Percentiles rank a stretch among this genome's conserved stretches.
These are phyloP conservation scores for Ganoderma lingzhi DNA, from an alignment of 1,284 basidiomycete genomes.

Conservation along the genomic window DNA sequence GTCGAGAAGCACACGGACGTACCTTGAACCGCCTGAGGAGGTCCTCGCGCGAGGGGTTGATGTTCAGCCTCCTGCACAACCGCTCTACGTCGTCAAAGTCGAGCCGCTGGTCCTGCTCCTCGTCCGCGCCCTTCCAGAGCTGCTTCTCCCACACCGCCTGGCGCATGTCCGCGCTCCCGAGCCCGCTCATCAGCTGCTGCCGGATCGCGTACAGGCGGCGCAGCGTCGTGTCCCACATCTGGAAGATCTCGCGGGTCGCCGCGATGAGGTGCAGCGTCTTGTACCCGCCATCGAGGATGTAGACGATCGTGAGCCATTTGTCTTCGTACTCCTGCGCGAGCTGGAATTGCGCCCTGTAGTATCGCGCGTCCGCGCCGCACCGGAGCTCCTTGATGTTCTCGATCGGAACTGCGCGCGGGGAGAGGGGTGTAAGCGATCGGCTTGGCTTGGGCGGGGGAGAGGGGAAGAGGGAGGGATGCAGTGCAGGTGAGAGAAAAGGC, in stretches of 20 bases:
- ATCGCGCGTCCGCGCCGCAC: constrained; percentile 76
- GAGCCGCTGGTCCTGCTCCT: constrained; percentile 66
- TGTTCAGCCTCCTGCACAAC: constrained; percentile 80
- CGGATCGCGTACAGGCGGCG: constrained; percentile 67
- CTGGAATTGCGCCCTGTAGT: constrained; percentile 83
- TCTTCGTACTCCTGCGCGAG: constrained; percentile 66
- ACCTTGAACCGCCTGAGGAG: constrained; percentile 75
- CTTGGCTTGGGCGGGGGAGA: constrained; percentile 59
- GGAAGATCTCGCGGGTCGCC: constrained; percentile 71
- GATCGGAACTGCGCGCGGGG: constrained; percentile 72
- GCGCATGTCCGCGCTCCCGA: constrained; percentile 69
- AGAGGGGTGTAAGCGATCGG: constrained; percentile 5
- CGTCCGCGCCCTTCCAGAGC: constrained; percentile 81
- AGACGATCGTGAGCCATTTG: constrained; percentile 83
- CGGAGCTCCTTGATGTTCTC: constrained; percentile 94
- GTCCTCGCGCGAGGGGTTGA: constrained; percentile 71
- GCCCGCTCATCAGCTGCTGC: constrained; percentile 72
- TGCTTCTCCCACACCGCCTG: constrained; percentile 84
- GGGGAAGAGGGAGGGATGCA: constrained; percentile 47
- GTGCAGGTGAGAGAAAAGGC: constrained; percentile 10
- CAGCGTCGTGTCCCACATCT: constrained; percentile 73
- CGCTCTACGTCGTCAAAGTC: constrained; percentile 79
- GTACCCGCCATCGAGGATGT: constrained; percentile 81
- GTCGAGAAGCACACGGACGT: constrained; percentile 26
- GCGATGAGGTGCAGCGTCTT: constrained; percentile 94